phyloP scores from a whole-genome alignment of 2,329 filamentous ascomycete species.

The Didymella glomerata region DNA sequence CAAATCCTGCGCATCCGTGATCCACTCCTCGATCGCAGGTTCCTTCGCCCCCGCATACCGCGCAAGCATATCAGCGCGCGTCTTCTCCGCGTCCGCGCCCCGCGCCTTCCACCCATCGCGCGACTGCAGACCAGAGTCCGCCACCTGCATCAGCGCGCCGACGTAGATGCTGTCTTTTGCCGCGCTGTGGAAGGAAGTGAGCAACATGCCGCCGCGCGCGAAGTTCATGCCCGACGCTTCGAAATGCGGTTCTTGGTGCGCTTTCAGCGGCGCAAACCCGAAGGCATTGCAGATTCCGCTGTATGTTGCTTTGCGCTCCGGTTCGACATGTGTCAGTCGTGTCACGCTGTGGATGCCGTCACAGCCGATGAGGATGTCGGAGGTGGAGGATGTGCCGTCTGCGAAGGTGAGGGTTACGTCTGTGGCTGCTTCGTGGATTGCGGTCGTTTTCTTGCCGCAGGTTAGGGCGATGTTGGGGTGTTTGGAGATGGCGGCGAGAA shows the following conservation, averaged over 20 bases:
- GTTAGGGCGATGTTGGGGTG: slow-evolving; percentile 53
- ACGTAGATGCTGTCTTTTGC: slow-evolving; percentile 53
- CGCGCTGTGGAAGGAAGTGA: slow-evolving; percentile 53
- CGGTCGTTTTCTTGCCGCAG: slow-evolving; percentile 54
- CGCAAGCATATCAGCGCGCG: slow-evolving; percentile 52
- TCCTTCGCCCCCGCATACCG: slow-evolving; percentile 53
- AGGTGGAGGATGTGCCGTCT: slow-evolving; percentile 54
- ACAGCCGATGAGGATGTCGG: slow-evolving; percentile 63
- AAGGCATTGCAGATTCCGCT: slow-evolving; percentile 58
- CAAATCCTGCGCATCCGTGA: slow-evolving; percentile 54
- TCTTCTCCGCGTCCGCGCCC: slow-evolving; percentile 55
- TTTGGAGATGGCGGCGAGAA: slow-evolving; percentile 52
- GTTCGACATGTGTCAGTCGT: slow-evolving; percentile 56
- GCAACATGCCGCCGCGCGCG: slow-evolving; percentile 55
- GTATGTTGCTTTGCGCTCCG: slow-evolving; percentile 53
- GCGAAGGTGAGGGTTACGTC: slow-evolving; percentile 57
- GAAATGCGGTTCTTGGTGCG: slow-evolving; percentile 37
- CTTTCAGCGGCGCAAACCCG: slow-evolving; percentile 50
- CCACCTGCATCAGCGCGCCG: slow-evolving; percentile 56
- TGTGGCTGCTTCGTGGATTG: slow-evolving; percentile 53
- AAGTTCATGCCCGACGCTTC: slow-evolving; percentile 57
- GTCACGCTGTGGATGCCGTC: slow-evolving; percentile 62
- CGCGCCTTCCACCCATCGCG: slow-evolving; percentile 57
- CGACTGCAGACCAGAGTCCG: slow-evolving; percentile 49
- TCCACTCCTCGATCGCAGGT: slow-evolving; percentile 49